Evolutionary conservation across 228 moss, liverwort and hornwort species (phyloP).

Genomic region (Sphagnum magellanicum): DNA sequence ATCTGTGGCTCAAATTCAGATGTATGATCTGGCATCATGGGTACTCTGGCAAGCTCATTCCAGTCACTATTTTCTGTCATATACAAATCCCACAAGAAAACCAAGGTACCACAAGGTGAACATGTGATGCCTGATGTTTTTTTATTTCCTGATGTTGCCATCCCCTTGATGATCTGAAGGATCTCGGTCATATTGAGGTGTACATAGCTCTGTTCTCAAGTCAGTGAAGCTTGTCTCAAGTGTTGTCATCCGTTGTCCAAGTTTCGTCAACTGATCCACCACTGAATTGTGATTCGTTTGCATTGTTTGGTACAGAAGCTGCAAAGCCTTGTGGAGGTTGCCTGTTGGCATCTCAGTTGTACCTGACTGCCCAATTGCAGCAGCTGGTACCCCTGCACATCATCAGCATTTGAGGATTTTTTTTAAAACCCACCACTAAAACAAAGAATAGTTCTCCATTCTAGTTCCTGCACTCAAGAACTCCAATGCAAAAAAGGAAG

Average conservation of each 20-base stretch:
- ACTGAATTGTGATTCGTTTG: conserved; percentile 2
- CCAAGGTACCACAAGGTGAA: no score
- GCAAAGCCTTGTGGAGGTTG: conserved; percentile 1
- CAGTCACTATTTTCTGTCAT: no score
- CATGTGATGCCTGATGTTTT: no score
- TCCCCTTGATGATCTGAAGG: neutral
- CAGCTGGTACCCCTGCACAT: conserved; percentile 1
- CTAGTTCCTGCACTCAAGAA: no score
- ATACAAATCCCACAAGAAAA: no score
- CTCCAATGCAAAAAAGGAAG: no score
- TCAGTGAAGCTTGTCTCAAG: conserved; percentile 3
- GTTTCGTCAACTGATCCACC: conserved; percentile 2
- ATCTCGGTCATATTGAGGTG: neutral
- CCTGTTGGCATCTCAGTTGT: neutral
- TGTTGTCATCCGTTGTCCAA: conserved; percentile 4
- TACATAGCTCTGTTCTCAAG: conserved; percentile 3
- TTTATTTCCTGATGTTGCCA: neutral
- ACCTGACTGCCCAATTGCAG: neutral
- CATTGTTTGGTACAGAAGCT: conserved; percentile 8
- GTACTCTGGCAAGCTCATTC: no score
- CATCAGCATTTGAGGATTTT: no score
- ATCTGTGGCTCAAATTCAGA: no score
- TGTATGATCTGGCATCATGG: no score
- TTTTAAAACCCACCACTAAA: no score
- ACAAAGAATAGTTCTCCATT: no score